A percentile compares a stretch with the other conserved stretches of the same genome.
Evolutionary conservation across 306 rosid genomes (phyloP).

Genomic region (Inga leiocalycina): DNA sequence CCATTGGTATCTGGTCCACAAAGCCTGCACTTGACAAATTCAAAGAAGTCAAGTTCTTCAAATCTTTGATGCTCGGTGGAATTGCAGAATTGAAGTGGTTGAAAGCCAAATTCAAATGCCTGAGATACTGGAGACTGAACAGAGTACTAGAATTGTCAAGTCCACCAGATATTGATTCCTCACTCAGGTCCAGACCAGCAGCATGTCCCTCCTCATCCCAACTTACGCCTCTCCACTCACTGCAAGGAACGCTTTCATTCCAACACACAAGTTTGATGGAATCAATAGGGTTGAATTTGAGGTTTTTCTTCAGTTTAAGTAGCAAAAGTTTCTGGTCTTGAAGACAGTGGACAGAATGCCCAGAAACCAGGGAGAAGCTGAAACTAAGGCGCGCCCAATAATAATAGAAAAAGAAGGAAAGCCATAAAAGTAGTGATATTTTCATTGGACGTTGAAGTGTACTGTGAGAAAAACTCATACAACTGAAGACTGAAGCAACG

Average conservation of each 20-base stretch:
- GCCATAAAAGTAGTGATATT: not conserved
- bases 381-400: not conserved
- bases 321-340: not conserved
- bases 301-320: constrained; percentile 24
- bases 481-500: too few relatives aligned
- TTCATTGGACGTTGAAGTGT: too few relatives aligned
- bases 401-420: not conserved
- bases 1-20: constrained; percentile 6
- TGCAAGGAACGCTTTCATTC: constrained; percentile 41
- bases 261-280: constrained; percentile 34
- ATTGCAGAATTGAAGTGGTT: constrained; percentile 2
- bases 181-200: constrained; percentile 31
- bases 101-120: constrained; percentile 32
- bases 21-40: constrained; percentile 40
- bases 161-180: constrained; percentile 26
- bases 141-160: constrained; percentile 30
- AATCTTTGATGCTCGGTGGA: constrained; percentile 9
- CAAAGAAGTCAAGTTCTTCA: constrained; percentile 31
- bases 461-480: too few relatives aligned
- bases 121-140: constrained; percentile 31
- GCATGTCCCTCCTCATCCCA: constrained; percentile 33
- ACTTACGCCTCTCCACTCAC: constrained; percentile 54
- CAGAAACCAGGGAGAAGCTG: not conserved
- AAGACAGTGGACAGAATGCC: not conserved
- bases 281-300: not conserved